Evolutionary conservation across 2,329 filamentous ascomycete species (phyloP), one percentile per base, ranked within the genome.

Genomic region (Cladobotryum mycophilum): DNA sequence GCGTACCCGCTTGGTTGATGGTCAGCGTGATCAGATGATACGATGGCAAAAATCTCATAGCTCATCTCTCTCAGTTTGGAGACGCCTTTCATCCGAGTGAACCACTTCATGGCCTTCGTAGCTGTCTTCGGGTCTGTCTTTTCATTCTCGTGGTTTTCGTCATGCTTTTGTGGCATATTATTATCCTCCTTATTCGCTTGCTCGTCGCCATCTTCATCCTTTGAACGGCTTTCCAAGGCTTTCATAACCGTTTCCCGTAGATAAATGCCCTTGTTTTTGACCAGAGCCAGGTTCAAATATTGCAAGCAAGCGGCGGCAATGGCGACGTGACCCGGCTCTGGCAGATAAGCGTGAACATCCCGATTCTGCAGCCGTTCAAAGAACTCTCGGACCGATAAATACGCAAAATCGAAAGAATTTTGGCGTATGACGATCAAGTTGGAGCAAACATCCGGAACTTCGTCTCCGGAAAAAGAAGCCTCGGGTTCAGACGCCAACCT

Each of bases 371-470:
- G 18, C 13, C 35, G 34, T 11, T 47, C 35, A 11, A 47, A 47
- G 8, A 47, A 48, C 12, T 48, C 46, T 48, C 46, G 22, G n/a
- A 48, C 46, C 13, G 46, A 48, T 11, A 48, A 42, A 38, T 48
- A 37, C 5, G 38, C 37, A 20, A 48, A 48, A 33, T 42, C 37
- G 35, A 48, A 48, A 3, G 46, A 36, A 17, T 48, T 35, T 20
- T 48, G 40, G 11, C 38, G 40, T 18, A 14, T 48, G 11, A 48
- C 37, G 13, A 48, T 36, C n/a, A 48, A 20, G 14, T 48, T 48
- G 14, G 37, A 48, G 33, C 46, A 48, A 15, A 48, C 22, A 11
- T 42, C 46, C 30, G 42, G 17, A 17, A 48, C 22, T 17, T 48
- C 37, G 33, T 42, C 38, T 22, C 46, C 13, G 4, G 45, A 47